Base-by-base conservation (phyloP, 1,284 basidiomycete species). In the Phlebopus sp. region DNA sequence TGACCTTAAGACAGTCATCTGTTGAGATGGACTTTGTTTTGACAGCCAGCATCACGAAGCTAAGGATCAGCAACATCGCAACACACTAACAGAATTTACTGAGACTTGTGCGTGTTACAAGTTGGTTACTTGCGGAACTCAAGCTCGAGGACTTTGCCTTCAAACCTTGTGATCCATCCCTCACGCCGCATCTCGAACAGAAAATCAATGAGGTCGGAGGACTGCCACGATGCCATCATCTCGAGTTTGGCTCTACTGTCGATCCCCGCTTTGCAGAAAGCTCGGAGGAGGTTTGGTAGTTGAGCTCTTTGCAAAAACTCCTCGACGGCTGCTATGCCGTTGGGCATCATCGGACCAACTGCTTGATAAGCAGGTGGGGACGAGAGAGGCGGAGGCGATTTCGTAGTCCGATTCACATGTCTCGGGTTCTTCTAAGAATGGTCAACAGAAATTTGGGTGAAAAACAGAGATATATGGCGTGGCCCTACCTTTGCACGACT, bases 61-160 rank as follows among this genome's bases (percentile, higher is more conserved):
- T n/a, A n/a, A n/a, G n/a, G n/a, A n/a, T n/a, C n/a, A n/a, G n/a
- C n/a, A n/a, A n/a, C n/a, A n/a, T n/a, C n/a, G n/a, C n/a, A n/a
- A n/a, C n/a, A n/a, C n/a, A n/a, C n/a, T n/a, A n/a, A n/a, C n/a
- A n/a, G n/a, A n/a, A n/a, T n/a, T n/a, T n/a, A n/a, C n/a, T n/a
- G n/a, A n/a, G n/a, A n/a, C n/a, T n/a, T n/a, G n/a, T n/a, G n/a
- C n/a, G n/a, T n/a, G n/a, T n/a, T n/a, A n/a, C n/a, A n/a, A n/a
- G n/a, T n/a, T n/a, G n/a, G n/a, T 21, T n/a, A 39, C 15, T 39
- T 39, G 25, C 47, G 47, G 17, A 49, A 48, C 11, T 35, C 46
- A 10, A 49, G 29, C 3, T 21, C 15, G 19, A 49, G 36, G 15
- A 49, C 15, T 27, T 35, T 31, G 5, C 13, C 47, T n/a, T 49